Percentiles rank a stretch among this genome's conserved stretches.
Conservation (phyloP, 176 grass and related monocot genomes). For the Microstegium vimineum region DNA sequence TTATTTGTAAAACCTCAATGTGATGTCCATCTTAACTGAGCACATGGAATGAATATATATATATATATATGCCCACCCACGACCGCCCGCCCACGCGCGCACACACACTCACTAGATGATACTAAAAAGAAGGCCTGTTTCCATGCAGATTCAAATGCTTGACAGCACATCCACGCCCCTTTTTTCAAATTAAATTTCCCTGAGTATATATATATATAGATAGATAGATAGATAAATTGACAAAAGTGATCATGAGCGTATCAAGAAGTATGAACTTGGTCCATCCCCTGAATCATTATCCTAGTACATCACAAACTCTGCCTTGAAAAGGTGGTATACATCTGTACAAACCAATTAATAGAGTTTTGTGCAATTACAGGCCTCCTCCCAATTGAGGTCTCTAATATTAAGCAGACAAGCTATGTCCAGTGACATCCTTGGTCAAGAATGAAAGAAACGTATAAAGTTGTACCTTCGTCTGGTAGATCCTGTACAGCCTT, state of each 20-base stretch:
- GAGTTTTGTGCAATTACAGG: slow-evolving; percentile 3
- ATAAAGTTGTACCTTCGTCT: slow-evolving; percentile 35
- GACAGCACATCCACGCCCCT: background rate
- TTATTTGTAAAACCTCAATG: background rate
- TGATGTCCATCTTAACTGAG: background rate
- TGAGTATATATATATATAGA: background rate
- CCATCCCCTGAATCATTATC: background rate
- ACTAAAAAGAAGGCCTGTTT: background rate
- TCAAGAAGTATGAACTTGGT: background rate
- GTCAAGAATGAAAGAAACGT: background rate
- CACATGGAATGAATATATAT: slow-evolving; percentile 4
- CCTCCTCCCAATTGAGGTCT: background rate
- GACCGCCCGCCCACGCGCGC: too few relatives aligned
- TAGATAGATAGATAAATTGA: background rate
- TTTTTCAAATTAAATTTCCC: background rate
- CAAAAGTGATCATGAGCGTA: background rate
- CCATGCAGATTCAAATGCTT: background rate
- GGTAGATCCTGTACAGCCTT: slow-evolving; percentile 27
- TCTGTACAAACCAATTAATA: background rate
- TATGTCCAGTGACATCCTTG: background rate
- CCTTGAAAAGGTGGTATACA: background rate
- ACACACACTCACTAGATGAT: background rate
- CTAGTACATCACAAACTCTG: background rate
- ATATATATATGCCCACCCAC: too few relatives aligned
- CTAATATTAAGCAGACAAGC: slow-evolving; percentile 15